phyloP scores from a whole-genome alignment of 805 yeast genomes.

The Candida mattraensis region DNA sequence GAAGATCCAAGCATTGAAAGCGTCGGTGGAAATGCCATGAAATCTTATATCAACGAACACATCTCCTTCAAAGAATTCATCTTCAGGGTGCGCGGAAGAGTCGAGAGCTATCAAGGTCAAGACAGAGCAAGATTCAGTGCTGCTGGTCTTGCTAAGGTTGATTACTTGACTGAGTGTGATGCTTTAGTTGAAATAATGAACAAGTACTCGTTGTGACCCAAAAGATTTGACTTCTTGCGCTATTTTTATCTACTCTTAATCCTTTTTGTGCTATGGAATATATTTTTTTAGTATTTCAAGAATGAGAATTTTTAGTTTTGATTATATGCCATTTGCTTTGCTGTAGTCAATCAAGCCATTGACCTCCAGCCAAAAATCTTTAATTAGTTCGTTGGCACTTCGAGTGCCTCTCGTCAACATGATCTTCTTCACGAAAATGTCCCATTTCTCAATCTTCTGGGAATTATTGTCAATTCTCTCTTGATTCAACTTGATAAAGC shows the following conservation, averaged over 20 bases:
- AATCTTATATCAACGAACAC: slow-evolving; percentile 27
- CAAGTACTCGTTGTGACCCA: slow-evolving; percentile 27
- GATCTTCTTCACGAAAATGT: slow-evolving; percentile 52
- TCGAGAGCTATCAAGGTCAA: slow-evolving; percentile 79
- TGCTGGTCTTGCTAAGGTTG: slow-evolving; percentile 50
- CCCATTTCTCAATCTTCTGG: slow-evolving; percentile 35
- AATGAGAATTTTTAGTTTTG: slow-evolving; percentile 1
- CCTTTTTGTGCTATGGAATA: not conserved
- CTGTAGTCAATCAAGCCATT: slow-evolving; percentile 53
- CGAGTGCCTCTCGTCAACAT: slow-evolving; percentile 66
- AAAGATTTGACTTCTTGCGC: slow-evolving; percentile 1
- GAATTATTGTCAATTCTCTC: slow-evolving; percentile 25
- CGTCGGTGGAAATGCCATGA: slow-evolving; percentile 41
- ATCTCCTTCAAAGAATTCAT: slow-evolving; percentile 65
- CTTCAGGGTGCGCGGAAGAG: slow-evolving; percentile 78
- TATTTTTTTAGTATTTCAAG: slow-evolving; percentile 1
- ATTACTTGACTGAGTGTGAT: slow-evolving; percentile 60
- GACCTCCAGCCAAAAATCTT: slow-evolving; percentile 62
- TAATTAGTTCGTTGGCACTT: slow-evolving; percentile 53
- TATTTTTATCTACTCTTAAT: slow-evolving; percentile 2
- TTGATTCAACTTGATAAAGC: slow-evolving; percentile 30
- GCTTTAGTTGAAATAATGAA: slow-evolving; percentile 50
- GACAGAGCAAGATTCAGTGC: slow-evolving; percentile 75
- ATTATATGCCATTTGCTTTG: slow-evolving; percentile 6
- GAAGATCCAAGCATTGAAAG: slow-evolving; percentile 44